Evolutionary conservation across 352 stramenopile genomes (phyloP).

Genomic region (Globisporangium spinosum): DNA sequence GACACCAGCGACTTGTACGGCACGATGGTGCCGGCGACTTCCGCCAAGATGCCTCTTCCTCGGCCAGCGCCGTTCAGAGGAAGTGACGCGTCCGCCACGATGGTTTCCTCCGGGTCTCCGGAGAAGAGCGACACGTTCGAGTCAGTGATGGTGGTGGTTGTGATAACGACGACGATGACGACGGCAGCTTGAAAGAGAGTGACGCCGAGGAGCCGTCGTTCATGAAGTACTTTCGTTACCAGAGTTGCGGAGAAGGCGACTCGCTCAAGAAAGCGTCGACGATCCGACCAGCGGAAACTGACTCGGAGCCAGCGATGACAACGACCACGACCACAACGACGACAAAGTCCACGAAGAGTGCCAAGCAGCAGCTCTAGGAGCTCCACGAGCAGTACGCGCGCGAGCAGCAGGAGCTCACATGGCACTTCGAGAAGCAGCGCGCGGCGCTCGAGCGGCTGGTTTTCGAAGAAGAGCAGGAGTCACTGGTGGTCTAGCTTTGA

Average conservation of each 20-base stretch:
- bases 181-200: conserved; percentile 12
- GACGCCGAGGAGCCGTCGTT: conserved; percentile 53
- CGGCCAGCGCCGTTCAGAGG: conserved; percentile 18
- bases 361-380: conserved; percentile 43
- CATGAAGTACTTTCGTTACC: conserved; percentile 77
- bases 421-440: conserved; percentile 44
- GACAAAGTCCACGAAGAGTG: conserved; percentile 18
- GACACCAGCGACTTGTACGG: conserved; percentile 59
- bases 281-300: conserved; percentile 10
- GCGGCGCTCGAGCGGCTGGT: conserved; percentile 42
- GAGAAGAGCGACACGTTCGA: conserved; percentile 12
- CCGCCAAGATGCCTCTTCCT: not conserved
- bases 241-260: conserved; percentile 8
- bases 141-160: not conserved
- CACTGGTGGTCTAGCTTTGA: conserved; percentile 15
- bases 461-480: conserved; percentile 18
- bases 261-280: conserved; percentile 25
- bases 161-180: conserved; percentile 15
- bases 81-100: conserved; percentile 3
- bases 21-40: conserved; percentile 39
- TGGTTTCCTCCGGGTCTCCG: conserved; percentile 1
- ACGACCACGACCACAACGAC: conserved; percentile 5
- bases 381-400: conserved; percentile 53
- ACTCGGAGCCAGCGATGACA: conserved; percentile 5
- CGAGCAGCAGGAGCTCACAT: conserved; percentile 36